A percentile compares a stretch with the other conserved stretches of the same genome.
phyloP scores from a whole-genome alignment of 148 eudicot species.

The Persicaria tinctoria region DNA sequence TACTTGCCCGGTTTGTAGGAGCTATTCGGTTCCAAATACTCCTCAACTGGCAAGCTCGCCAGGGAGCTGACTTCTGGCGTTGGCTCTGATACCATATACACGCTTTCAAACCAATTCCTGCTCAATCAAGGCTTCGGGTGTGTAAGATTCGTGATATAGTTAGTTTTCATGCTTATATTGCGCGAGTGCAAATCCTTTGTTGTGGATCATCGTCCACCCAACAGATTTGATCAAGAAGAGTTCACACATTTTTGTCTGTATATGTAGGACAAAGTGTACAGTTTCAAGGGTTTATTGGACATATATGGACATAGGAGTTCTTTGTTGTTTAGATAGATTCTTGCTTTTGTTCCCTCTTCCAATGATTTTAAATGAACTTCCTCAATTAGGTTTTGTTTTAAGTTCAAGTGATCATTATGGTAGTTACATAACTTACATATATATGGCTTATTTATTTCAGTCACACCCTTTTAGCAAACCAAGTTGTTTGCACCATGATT shows the following conservation, averaged over 20 bases:
- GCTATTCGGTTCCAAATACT: constrained; percentile 26
- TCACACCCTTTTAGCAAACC: neutral
- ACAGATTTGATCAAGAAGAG: neutral
- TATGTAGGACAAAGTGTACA: neutral
- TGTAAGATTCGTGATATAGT: too few species aligned
- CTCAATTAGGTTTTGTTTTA: too few species aligned
- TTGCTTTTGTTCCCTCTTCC: neutral
- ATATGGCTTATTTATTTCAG: neutral
- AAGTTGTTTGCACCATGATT: neutral
- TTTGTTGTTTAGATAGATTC: neutral
- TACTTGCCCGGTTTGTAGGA: constrained; percentile 46
- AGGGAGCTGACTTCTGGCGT: neutral
- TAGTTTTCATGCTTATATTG: too few species aligned
- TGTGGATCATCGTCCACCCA: neutral
- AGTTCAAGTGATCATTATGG: too few species aligned
- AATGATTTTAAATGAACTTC: neutral
- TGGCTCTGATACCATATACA: neutral
- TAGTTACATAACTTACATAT: neutral
- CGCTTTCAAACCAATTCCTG: too few species aligned
- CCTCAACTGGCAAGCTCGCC: neutral
- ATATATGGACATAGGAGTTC: neutral
- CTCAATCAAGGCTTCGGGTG: too few species aligned
- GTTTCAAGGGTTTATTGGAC: neutral
- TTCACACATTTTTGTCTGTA: neutral
- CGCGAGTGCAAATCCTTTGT: neutral